These are phyloP conservation scores for Cytidiella melzeri DNA, from an alignment of 768 basidiomycete genomes.

Conservation along the genomic window DNA sequence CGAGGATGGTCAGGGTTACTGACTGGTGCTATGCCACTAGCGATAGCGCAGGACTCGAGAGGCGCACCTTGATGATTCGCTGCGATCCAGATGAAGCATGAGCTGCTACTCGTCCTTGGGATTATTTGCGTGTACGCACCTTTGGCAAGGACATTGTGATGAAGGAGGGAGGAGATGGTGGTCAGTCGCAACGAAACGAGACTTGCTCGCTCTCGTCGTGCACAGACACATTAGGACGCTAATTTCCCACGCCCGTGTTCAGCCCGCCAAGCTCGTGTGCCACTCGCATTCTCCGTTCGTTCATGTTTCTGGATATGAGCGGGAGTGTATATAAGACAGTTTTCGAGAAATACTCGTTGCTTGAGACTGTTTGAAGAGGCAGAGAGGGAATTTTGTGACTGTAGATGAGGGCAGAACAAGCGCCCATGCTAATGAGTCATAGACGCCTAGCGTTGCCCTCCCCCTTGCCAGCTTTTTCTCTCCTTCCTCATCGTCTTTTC, in stretches of 20 bases:
- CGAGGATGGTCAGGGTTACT: conserved; percentile 15
- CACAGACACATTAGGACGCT: background rate
- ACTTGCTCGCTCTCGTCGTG: background rate
- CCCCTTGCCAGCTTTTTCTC: background rate
- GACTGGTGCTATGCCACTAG: conserved; percentile 12
- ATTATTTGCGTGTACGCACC: conserved; percentile 27
- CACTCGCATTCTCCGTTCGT: background rate
- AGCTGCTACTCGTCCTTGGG: background rate
- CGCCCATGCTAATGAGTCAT: background rate
- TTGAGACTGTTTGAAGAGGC: background rate
- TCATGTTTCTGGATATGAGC: background rate
- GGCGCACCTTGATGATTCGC: conserved; percentile 49
- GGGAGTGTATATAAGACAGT: background rate
- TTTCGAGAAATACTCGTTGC: background rate
- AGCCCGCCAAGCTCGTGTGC: background rate
- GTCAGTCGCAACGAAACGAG: background rate
- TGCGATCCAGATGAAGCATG: conserved; percentile 15
- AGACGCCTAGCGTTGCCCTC: background rate
- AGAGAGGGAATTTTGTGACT: background rate
- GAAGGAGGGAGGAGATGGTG: background rate
- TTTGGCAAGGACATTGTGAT: conserved; percentile 46
- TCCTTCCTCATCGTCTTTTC: background rate
- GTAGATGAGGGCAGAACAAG: background rate
- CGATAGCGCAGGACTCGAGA: background rate
- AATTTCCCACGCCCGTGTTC: background rate